Conservation (phyloP, 768 basidiomycete species). For the Holtermanniella nyarrowii region DNA sequence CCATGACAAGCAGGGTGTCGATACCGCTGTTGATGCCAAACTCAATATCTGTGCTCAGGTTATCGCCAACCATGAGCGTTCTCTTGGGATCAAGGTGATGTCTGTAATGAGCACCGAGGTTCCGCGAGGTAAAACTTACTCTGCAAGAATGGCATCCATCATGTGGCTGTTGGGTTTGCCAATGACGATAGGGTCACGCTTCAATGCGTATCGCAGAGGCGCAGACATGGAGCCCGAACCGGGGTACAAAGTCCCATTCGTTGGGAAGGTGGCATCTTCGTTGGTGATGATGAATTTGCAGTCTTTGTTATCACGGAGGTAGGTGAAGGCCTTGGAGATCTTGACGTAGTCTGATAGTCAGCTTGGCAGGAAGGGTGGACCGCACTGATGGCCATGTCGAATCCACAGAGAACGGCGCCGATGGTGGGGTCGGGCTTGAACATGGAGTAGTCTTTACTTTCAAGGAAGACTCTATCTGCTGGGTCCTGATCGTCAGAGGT, state of each 20-base stretch:
- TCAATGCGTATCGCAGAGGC: constrained; percentile 63
- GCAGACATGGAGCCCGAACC: constrained; percentile 77
- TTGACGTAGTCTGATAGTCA: constrained; percentile 63
- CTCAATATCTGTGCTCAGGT: constrained; percentile 87
- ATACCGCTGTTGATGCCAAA: constrained; percentile 83
- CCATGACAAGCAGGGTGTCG: constrained; percentile 73
- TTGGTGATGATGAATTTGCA: constrained; percentile 86
- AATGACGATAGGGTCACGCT: constrained; percentile 61
- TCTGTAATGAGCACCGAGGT: constrained; percentile 43
- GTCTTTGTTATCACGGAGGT: constrained; percentile 65
- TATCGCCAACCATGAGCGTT: constrained; percentile 93
- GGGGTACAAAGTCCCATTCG: constrained; percentile 60
- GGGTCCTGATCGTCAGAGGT: constrained; percentile 53
- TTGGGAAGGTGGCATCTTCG: constrained; percentile 81
- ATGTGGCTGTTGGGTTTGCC: constrained; percentile 87
- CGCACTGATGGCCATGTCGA: constrained; percentile 65
- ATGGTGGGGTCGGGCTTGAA: constrained; percentile 58
- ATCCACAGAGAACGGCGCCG: constrained; percentile 88
- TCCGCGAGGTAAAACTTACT: constrained; percentile 43
- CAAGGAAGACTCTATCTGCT: constrained; percentile 68
- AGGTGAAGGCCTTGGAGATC: constrained; percentile 81
- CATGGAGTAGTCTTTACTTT: constrained; percentile 54
- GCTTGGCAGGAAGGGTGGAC: not conserved
- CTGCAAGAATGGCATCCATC: constrained; percentile 82
- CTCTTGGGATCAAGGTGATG: constrained; percentile 72